Evolutionary conservation across 768 basidiomycete species (phyloP).

Genomic region (Calocera cornea): DNA sequence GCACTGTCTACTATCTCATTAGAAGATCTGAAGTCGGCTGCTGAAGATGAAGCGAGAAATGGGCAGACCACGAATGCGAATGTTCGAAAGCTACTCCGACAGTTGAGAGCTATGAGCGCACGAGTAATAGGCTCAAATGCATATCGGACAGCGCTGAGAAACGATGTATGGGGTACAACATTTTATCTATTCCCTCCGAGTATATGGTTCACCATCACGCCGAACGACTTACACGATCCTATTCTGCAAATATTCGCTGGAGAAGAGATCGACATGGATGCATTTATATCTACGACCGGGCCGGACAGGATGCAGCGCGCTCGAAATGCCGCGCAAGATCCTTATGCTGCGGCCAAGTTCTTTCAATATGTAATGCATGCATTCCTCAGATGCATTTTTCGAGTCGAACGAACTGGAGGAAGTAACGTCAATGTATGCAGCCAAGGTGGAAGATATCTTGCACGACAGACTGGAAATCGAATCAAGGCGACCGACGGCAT

Average conservation of each 20-base stretch:
- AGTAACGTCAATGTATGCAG: neutral
- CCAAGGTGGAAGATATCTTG: neutral
- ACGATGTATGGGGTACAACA: slow-evolving; percentile 29
- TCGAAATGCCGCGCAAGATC: slow-evolving; percentile 27
- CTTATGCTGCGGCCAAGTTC: slow-evolving; percentile 32
- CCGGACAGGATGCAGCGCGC: slow-evolving; percentile 18
- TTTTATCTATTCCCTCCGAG: slow-evolving; percentile 22
- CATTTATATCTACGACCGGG: slow-evolving; percentile 20
- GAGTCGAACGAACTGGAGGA: slow-evolving; percentile 17
- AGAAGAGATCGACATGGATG: slow-evolving; percentile 32
- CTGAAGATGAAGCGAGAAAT: neutral
- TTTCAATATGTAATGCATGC: slow-evolving; percentile 27
- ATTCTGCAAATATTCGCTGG: slow-evolving; percentile 35
- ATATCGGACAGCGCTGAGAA: slow-evolving; percentile 9
- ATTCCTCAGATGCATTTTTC: slow-evolving; percentile 26
- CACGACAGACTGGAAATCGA: neutral
- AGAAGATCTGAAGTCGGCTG: neutral
- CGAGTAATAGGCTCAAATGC: slow-evolving; percentile 15
- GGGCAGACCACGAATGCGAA: neutral
- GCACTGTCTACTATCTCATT: neutral
- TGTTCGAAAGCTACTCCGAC: slow-evolving; percentile 8
- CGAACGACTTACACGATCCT: slow-evolving; percentile 30
- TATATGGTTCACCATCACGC: slow-evolving; percentile 36
- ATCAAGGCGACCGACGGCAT: neutral
- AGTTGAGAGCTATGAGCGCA: slow-evolving; percentile 14